Evolutionary conservation across 495 filamentous ascomycete genomes (phyloP).

Genomic region (Bombardia bombarda): DNA sequence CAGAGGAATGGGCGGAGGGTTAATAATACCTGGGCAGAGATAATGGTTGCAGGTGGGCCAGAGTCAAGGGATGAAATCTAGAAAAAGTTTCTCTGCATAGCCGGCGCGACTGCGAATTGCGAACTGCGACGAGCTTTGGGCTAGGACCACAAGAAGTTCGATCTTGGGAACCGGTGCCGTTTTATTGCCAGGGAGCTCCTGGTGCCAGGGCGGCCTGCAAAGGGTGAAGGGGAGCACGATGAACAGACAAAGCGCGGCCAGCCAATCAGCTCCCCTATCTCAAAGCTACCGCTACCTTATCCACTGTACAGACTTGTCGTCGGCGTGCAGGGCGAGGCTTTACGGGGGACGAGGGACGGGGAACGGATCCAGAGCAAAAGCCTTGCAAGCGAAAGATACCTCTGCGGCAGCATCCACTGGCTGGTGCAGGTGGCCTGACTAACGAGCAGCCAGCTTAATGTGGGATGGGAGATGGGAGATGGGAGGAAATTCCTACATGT

Average conservation of each 20-base stretch:
- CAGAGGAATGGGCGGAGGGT: too few relatives aligned
- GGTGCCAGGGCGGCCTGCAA: neutral
- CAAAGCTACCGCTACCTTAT: neutral
- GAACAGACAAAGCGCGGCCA: neutral
- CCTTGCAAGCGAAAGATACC: neutral
- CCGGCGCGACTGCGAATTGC: too few relatives aligned
- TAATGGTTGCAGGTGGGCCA: too few relatives aligned
- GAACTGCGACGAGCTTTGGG: too few relatives aligned
- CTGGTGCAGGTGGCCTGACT: too few relatives aligned
- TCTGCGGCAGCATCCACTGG: neutral
- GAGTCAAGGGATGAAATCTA: too few relatives aligned
- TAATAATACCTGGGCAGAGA: neutral
- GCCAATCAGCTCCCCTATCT: constrained; percentile 5
- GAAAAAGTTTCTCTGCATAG: too few relatives aligned
- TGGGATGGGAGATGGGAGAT: too few relatives aligned
- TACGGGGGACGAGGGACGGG: neutral
- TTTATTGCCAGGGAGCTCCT: constrained; percentile 3
- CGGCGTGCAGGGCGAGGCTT: neutral
- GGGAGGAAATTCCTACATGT: too few relatives aligned
- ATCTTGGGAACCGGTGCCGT: too few relatives aligned
- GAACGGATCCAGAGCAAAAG: neutral
- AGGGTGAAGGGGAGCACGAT: neutral
- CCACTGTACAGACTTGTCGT: neutral
- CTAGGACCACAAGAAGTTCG: too few relatives aligned
- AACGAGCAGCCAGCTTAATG: too few relatives aligned